phyloP scores from a whole-genome alignment of 2,329 filamentous ascomycete species.

The Fusarium sarcochroum region DNA sequence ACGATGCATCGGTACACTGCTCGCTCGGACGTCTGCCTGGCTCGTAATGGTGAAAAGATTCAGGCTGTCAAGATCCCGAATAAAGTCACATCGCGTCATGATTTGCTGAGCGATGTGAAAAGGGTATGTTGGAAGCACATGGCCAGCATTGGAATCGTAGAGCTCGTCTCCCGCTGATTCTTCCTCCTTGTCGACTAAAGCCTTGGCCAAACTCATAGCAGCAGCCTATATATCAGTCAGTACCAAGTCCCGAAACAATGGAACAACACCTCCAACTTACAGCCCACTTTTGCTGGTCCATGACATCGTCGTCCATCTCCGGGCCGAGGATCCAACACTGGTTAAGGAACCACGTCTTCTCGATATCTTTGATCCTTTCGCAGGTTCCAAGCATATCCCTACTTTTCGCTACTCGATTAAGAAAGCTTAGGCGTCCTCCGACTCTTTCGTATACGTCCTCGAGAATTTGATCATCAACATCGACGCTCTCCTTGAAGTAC shows the following conservation, averaged over 20 bases:
- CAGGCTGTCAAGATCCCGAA: conserved; percentile 90
- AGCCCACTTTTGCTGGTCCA: conserved; percentile 97
- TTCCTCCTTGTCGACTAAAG: conserved; percentile 86
- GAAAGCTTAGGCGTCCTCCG: conserved; percentile 88
- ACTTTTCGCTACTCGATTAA: conserved; percentile 92
- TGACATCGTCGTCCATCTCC: conserved; percentile 95
- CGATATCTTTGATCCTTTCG: conserved; percentile 76
- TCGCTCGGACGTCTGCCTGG: conserved; percentile 87
- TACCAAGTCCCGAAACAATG: not conserved
- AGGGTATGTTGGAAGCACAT: conserved; percentile 83
- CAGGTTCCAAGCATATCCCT: conserved; percentile 84
- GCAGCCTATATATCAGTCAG: conserved; percentile 71
- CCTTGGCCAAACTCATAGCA: conserved; percentile 92
- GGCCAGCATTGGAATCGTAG: conserved; percentile 77
- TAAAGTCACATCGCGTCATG: conserved; percentile 97
- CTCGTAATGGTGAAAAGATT: conserved; percentile 97
- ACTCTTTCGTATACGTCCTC: conserved; percentile 88
- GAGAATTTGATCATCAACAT: conserved; percentile 68
- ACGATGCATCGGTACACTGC: conserved; percentile 95
- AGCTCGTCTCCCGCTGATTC: conserved; percentile 67
- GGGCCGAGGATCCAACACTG: conserved; percentile 80
- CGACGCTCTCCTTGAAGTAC: conserved; percentile 77
- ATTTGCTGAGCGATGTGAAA: conserved; percentile 89
- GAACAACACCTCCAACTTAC: conserved; percentile 63
- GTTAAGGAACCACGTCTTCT: conserved; percentile 84